Evolutionary conservation across 768 basidiomycete genomes (phyloP).

Genomic region (Tulasnella sp.): DNA sequence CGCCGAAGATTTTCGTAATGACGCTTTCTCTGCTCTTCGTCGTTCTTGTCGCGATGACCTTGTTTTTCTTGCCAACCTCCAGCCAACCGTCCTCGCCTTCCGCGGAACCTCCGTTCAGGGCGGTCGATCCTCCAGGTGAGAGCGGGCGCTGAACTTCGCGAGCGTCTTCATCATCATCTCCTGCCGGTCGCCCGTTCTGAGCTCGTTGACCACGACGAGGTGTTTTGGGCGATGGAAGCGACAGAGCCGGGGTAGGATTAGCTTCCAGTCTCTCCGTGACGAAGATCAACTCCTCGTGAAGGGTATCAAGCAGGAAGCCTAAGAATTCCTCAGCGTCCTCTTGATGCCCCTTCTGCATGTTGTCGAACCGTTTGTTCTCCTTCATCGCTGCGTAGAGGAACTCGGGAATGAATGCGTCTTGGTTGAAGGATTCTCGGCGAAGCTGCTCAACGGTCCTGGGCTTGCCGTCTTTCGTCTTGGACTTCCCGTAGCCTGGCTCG

Average conservation of each 20-base stretch:
- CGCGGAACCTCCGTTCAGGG: background rate
- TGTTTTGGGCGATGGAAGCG: conserved; percentile 11
- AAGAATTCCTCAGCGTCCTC: conserved; percentile 98
- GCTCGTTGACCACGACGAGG: background rate
- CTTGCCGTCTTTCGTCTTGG: conserved; percentile 7
- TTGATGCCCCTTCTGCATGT: conserved; percentile 90
- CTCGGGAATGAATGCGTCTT: conserved; percentile 69
- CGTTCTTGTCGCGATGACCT: conserved; percentile 64
- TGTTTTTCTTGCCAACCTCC: conserved; percentile 86
- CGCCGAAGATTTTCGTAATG: conserved; percentile 86
- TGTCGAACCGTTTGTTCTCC: conserved; percentile 85
- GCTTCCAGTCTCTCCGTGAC: conserved; percentile 41
- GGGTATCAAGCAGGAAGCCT: conserved; percentile 90
- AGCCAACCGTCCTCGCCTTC: conserved; percentile 65
- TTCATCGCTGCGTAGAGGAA: conserved; percentile 89
- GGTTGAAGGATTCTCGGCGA: conserved; percentile 20
- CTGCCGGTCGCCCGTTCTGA: conserved; percentile 1
- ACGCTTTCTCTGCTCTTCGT: conserved; percentile 73
- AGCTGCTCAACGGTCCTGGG: conserved; percentile 1
- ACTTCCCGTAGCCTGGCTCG: conserved; percentile 24
- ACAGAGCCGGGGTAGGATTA: conserved; percentile 27
- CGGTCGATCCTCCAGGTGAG: background rate
- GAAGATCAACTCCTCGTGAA: conserved; percentile 81
- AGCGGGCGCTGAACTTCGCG: conserved; percentile 11
- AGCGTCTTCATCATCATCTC: conserved; percentile 12